These are phyloP conservation scores for Colletotrichum spinosum DNA, from an alignment of 2,329 filamentous ascomycete species.

Conservation along the genomic window DNA sequence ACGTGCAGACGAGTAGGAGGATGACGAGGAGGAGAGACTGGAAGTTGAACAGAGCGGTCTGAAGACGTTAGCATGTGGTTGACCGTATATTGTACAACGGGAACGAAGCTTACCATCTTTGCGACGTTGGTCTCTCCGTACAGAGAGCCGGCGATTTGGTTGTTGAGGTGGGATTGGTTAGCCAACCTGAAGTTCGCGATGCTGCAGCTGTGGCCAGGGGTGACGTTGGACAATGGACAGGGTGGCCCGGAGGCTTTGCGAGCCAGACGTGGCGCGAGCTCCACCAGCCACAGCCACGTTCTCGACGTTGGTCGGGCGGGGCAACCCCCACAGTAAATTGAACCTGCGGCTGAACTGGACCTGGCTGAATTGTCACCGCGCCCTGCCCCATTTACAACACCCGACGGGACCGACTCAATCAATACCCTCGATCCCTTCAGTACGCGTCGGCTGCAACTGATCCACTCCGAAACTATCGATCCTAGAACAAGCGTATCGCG, in stretches of 20 bases:
- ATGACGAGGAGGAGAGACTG: constrained; percentile 95
- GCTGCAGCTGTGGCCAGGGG: constrained; percentile 12
- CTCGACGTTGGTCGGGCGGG: not conserved
- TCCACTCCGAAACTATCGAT: not conserved
- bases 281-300: constrained; percentile 14
- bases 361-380: not conserved
- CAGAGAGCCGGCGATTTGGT: constrained; percentile 19
- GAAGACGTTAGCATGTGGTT: constrained; percentile 32
- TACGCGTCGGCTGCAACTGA: no score
- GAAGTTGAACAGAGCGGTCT: constrained; percentile 99
- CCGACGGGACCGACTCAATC: no score
- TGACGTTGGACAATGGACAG: constrained; percentile 28
- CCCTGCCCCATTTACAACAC: no score
- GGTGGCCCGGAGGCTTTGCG: constrained; percentile 30
- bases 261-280: constrained; percentile 30
- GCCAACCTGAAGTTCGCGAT: constrained; percentile 23
- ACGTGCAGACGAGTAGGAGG: constrained; percentile 95
- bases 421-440: no score
- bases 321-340: constrained; percentile 20
- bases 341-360: not conserved
- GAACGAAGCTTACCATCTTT: constrained; percentile 41
- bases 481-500: no score
- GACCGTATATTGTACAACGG: not conserved
- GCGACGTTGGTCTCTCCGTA: constrained; percentile 26
- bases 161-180: constrained; percentile 20